These are phyloP conservation scores for Lachnellula willkommii DNA, from an alignment of 2,329 filamentous ascomycete species.

Conservation along the genomic window DNA sequence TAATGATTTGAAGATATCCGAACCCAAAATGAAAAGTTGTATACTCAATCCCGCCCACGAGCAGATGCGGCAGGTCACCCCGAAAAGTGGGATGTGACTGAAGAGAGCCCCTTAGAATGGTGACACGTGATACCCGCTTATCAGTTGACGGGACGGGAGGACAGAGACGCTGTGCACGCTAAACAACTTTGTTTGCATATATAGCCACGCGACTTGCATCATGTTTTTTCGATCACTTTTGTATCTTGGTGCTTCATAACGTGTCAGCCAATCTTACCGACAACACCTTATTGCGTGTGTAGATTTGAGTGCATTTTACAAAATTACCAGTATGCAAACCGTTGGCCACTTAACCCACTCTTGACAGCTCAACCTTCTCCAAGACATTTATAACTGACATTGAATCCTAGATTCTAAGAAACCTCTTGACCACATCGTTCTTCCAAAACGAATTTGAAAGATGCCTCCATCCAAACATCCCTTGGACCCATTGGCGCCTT, in stretches of 20 bases:
- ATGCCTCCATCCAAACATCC: slow-evolving; percentile 13
- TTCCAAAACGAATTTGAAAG: neutral
- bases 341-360: neutral
- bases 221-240: too few species aligned
- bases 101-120: neutral
- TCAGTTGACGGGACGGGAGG: neutral
- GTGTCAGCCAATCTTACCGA: too few species aligned
- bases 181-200: neutral
- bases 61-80: neutral
- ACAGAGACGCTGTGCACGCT: neutral
- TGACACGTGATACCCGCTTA: neutral
- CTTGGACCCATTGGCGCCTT: slow-evolving; percentile 20
- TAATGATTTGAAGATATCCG: slow-evolving; percentile 51
- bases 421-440: neutral
- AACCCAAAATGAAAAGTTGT: neutral
- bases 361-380: neutral
- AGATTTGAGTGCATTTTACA: neutral
- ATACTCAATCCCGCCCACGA: neutral
- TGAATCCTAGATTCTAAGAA: neutral
- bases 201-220: neutral
- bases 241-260: too few species aligned
- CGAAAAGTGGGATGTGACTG: neutral
- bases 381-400: neutral
- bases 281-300: neutral
- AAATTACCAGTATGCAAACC: neutral